Base-by-base conservation (phyloP, 75 land plant genomes). In the Sequoiadendron giganteum region DNA sequence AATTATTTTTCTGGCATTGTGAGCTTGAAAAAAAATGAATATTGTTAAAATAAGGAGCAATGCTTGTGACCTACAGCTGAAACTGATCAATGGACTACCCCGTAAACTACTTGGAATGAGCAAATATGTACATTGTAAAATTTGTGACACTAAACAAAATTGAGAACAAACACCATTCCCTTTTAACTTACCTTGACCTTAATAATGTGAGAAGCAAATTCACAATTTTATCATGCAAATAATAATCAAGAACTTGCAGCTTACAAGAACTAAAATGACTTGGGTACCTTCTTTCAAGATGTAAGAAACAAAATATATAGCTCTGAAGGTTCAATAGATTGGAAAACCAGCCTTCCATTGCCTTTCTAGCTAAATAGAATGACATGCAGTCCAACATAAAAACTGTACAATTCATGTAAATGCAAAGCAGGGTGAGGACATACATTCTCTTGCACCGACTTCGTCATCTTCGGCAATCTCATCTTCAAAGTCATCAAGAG, bases 401-500 rank as follows among this genome's bases (percentile, higher is more conserved):
- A 19, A 61, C 65, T 4, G 68, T 6, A 61, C 68, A 61, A 61
- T 61, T 19, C 25, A 61, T 21, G 68, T 4, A 61, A 61, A 61
- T 21, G 68, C 25, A 18, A 61, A 61, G 21, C 68, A 61, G 0
- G 25, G 68, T 19, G 25, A 61, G 28, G 21, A 61, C 68, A 61
- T 61, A 61, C 68, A 61, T 25, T 61, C 18, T 30, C 13, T 87
- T 79, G 78, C 83, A 36, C 90, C 91, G 42, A 95, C 93, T 54
- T 92, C 95, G 52, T 96, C 99, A 73, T 93, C 96, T 18, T 54
- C 81, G 36, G 88, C 85, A 28, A 91, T 75, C 10, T 95, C 92
- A 28, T 95, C 98, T 43, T 92, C 90, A 90, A 93, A 97, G 92
- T 97, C 98, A 90, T 97, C 99, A 81, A 89, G 87, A 25, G 72